These are phyloP conservation scores for Fusarium marasasianum DNA, from an alignment of 2,329 filamentous ascomycete genomes.

Conservation along the genomic window DNA sequence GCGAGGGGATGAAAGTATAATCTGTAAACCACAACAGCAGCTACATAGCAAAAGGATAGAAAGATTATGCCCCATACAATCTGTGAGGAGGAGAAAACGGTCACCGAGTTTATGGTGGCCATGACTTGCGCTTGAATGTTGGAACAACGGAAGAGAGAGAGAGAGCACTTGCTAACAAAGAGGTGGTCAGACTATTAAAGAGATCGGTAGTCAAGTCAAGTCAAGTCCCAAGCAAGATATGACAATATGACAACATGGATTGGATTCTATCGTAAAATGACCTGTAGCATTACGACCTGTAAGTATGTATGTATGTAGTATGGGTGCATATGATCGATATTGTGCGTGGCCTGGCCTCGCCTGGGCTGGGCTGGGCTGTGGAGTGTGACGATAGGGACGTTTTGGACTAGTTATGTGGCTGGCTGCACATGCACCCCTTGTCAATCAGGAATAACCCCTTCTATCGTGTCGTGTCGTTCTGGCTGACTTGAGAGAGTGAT, in stretches of 20 bases:
- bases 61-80: background rate
- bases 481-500: background rate
- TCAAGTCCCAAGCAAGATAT: background rate
- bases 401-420: background rate
- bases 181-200: background rate
- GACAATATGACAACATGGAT: background rate
- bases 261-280: background rate
- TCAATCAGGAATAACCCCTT: background rate
- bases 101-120: background rate
- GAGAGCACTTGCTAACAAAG: background rate
- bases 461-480: background rate
- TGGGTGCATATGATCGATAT: background rate
- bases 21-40: conserved; percentile 8
- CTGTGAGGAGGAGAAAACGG: background rate
- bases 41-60: background rate
- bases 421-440: background rate
- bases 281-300: background rate
- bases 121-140: background rate
- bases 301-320: background rate
- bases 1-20: conserved; percentile 61
- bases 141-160: background rate
- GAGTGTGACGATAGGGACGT: background rate
- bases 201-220: background rate
- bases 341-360: background rate
- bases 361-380: background rate